Base-by-base conservation (phyloP, 2,329 filamentous ascomycete genomes). In the Emmonsiellopsis sp. region DNA sequence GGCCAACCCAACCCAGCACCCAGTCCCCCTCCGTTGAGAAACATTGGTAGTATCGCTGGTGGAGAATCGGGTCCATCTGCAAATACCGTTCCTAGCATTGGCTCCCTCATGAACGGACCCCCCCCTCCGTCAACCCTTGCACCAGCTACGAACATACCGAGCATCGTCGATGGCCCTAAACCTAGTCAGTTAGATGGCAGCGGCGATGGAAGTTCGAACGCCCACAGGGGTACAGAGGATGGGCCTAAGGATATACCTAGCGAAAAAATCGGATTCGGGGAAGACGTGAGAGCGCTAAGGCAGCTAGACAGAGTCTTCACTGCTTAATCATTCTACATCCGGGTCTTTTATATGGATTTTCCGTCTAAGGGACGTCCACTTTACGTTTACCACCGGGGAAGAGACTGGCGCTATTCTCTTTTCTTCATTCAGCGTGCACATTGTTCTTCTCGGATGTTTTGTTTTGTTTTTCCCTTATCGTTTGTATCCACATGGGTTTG, bases 241-340 rank as follows among this genome's bases (percentile, higher is more conserved):
- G 73, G 73, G 34, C 74, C 77, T 6, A 74, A 76, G 52, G 78
- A 81, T 61, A 80, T 81, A 49, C 78, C 77, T 6, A 78, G 73
- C 49, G 76, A 80, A 55, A 81, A 80, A 58, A 68, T 81, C 31
- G 78, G 75, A 5, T 81, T 80, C 48, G 74, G 70, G 37, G 84
- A 87, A 65, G 85, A 88, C 59, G 78, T 77, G 56, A 75, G 83
- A 58, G 84, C 83, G 1, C 67, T 88, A 45, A 77, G 82, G 57
- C 82, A 86, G 63, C 71, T 88, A 49, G 82, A 88, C 66, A 69
- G 73, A 21, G 76, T 74, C 1, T 79, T 78, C 51, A 70, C 63
- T 6, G 68, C 68, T 39, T 72, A 56, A 65, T 27, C 21, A 2
- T 27, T 27, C 21, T 5, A 10, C 13, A 33, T 10, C 21, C 9